phyloP scores from a whole-genome alignment of 441 rosid genomes.

The Pelargonium hybrid region DNA sequence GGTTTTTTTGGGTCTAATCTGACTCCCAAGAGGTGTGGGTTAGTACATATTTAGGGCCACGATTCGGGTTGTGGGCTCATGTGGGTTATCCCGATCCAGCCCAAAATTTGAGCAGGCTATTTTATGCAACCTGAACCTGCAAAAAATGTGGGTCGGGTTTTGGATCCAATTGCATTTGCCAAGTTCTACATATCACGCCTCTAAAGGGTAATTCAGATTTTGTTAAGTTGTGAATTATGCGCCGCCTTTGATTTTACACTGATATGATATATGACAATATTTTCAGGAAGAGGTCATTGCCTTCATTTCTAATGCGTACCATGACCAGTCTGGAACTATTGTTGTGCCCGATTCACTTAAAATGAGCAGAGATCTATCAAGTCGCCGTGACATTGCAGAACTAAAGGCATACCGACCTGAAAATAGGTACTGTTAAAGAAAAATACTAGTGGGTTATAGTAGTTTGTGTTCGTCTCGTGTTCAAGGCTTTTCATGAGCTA shows the following conservation, averaged over 20 bases:
- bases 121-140: neutral
- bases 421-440: slow-evolving; percentile 40
- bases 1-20: too few species aligned
- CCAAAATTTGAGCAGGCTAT: neutral
- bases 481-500: too few species aligned
- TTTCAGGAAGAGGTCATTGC: slow-evolving; percentile 59
- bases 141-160: too few species aligned
- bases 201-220: neutral
- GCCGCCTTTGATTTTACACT: slow-evolving; percentile 1
- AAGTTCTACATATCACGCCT: too few species aligned
- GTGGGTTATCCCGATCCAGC: too few species aligned
- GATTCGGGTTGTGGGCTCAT: too few species aligned
- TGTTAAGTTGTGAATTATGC: neutral
- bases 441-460: neutral
- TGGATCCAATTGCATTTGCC: too few species aligned
- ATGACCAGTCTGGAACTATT: slow-evolving; percentile 33
- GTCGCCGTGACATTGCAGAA: slow-evolving; percentile 36
- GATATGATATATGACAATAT: neutral
- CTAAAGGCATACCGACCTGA: slow-evolving; percentile 53
- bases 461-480: too few species aligned
- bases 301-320: slow-evolving; percentile 50
- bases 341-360: slow-evolving; percentile 46
- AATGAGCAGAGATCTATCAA: slow-evolving; percentile 44
- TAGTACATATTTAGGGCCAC: too few species aligned
- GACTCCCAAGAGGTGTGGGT: too few species aligned